Evolutionary conservation across 2,329 filamentous ascomycete genomes (phyloP), one percentile per base, ranked within the genome.

Genomic region (Aspergillus tanneri): DNA sequence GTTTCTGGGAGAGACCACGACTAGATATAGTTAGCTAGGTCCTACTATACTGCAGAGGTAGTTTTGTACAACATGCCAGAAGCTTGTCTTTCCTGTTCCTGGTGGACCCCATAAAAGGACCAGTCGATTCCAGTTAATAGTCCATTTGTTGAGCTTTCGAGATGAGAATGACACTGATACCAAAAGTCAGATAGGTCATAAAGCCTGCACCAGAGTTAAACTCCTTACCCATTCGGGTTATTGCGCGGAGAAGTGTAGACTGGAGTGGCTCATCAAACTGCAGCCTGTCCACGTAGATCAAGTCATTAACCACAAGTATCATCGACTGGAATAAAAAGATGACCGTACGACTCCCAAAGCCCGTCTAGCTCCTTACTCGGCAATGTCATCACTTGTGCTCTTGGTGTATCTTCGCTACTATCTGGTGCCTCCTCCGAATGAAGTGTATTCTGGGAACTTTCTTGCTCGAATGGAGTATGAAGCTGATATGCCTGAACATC

Each of bases 21-120:
- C 67, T 69, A 40, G 43, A 6, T 21, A 18, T 22, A 21, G 11
- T 54, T 28, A 54, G 41, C 24, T 21, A 2, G 12, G 24, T 28
- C 1, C 16, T 39, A 21, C 16, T 4, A 19, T 6, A 19, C 25
- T 28, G 39, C 24, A 10, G 16, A 2, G 37, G 12, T 9, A n/a
- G 4, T 41, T 10, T 22, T 23, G 5, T 19, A 36, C 16, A 14
- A 51, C 56, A 14, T 47, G 56, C 48, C 55, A 59, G 3, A 62
- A 24, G 24, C 56, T 59, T 59, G 91, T 96, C 77, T 97, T 96
- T 64, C 92, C 92, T 10, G 92, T 97, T 67, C 92, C 92, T 2
- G 92, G 92, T 4, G 92, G 91, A 0, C 92, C 92, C 71, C 96
- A 96, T 39, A 96, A 83, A 49, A 96, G 77, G 12, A 96, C 89